phyloP scores from a whole-genome alignment of 306 rosid genomes.

The Vachellia collinsii region DNA sequence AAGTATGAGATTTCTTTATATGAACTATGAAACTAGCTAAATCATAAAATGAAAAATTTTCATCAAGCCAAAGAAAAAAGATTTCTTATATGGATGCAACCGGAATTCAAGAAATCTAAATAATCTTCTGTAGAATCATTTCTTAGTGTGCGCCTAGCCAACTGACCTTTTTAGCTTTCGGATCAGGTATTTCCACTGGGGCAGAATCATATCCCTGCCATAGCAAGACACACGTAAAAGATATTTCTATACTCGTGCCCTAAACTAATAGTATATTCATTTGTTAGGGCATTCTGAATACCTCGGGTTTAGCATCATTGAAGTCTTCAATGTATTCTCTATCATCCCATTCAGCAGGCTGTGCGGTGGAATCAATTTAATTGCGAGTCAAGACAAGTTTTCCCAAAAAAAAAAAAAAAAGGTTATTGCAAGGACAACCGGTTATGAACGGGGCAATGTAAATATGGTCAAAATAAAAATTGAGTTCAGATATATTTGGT shows the following conservation, averaged over 20 bases:
- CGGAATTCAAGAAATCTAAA: conserved; percentile 9
- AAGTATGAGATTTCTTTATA: conserved; percentile 18
- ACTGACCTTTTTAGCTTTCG: conserved; percentile 83
- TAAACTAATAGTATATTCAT: conserved; percentile 9
- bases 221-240: conserved; percentile 36
- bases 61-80: conserved; percentile 20
- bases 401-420: background rate
- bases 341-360: conserved; percentile 67
- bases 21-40: conserved; percentile 20
- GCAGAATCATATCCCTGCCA: conserved; percentile 92
- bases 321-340: conserved; percentile 56
- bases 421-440: background rate
- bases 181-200: conserved; percentile 86
- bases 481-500: conserved; percentile 13
- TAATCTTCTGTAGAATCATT: conserved; percentile 4
- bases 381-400: background rate
- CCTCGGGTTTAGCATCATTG: conserved; percentile 55
- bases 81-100: conserved; percentile 18
- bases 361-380: conserved; percentile 35
- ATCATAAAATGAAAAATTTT: conserved; percentile 20
- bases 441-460: conserved; percentile 6
- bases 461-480: conserved; percentile 7
- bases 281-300: conserved; percentile 29
- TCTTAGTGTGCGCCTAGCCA: conserved; percentile 31
- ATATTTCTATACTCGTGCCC: conserved; percentile 24